phyloP scores from a whole-genome alignment of 106 monocot species.

The Chionographis japonica region DNA sequence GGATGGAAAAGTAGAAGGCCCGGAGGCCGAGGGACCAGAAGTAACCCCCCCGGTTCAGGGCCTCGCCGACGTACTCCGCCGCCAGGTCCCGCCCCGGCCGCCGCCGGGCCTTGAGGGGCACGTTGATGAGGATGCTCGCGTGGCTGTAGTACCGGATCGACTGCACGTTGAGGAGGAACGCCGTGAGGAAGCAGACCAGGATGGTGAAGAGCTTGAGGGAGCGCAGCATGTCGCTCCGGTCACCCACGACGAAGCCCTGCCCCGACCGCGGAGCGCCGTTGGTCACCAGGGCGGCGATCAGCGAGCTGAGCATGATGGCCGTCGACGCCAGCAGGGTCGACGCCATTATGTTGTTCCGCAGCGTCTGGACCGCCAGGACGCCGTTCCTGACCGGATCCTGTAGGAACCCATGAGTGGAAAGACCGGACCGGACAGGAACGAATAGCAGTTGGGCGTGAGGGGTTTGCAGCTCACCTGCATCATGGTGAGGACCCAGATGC shows the following conservation, averaged over 20 bases:
- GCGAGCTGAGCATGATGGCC: conserved; percentile 40
- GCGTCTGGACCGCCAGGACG: conserved; percentile 31
- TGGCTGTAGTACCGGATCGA: conserved; percentile 86
- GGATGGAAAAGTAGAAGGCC: conserved; percentile 76
- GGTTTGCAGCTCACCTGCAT: conserved; percentile 22
- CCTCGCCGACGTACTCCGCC: conserved; percentile 37
- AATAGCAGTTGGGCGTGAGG: not conserved
- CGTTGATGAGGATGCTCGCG: conserved; percentile 65
- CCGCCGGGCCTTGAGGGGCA: conserved; percentile 14
- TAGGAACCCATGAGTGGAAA: not conserved
- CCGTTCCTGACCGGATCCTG: conserved; percentile 24
- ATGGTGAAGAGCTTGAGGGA: conserved; percentile 65
- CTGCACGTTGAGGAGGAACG: conserved; percentile 73
- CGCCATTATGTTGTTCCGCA: conserved; percentile 48
- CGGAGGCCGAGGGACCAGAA: conserved; percentile 80
- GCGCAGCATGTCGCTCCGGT: conserved; percentile 6
- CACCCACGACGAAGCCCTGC: conserved; percentile 20
- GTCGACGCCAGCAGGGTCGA: conserved; percentile 38
- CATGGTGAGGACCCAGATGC: conserved; percentile 34
- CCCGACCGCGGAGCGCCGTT: conserved; percentile 3
- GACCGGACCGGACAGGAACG: too few relatives aligned
- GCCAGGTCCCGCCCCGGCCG: not conserved
- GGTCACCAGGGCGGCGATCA: conserved; percentile 35
- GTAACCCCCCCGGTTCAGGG: conserved; percentile 47
- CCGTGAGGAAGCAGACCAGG: conserved; percentile 59